Conservation (phyloP, 2,329 filamentous ascomycete genomes). For the Geosmithia flava region DNA sequence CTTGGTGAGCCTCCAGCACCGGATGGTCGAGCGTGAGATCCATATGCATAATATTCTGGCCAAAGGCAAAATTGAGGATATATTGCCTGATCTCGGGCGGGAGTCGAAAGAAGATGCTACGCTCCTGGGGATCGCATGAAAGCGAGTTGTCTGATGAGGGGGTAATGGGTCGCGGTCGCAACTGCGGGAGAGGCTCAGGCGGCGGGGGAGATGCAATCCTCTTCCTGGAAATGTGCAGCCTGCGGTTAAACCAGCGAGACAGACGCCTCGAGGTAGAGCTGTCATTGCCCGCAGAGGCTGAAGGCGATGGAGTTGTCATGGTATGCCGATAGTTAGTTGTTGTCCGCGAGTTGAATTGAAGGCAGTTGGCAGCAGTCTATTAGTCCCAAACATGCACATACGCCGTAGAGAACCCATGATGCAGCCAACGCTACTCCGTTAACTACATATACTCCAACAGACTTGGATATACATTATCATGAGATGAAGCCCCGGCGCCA, state of each 20-base stretch:
- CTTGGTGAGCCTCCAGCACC: background rate
- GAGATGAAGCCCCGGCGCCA: too few species aligned
- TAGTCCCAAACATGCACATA: too few species aligned
- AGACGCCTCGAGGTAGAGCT: background rate
- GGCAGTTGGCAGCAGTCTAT: too few species aligned
- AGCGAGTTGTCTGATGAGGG: background rate
- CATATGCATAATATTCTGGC: background rate
- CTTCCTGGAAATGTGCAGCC: background rate
- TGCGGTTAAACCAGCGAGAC: background rate
- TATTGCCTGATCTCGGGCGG: constrained; percentile 1
- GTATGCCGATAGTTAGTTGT: too few species aligned
- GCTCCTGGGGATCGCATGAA: background rate
- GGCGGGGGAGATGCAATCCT: background rate
- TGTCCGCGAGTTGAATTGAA: too few species aligned
- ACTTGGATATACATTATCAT: too few species aligned
- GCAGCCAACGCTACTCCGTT: too few species aligned
- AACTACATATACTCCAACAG: too few species aligned
- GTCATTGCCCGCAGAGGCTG: too few species aligned
- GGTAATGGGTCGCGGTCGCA: background rate
- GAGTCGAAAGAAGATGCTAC: background rate
- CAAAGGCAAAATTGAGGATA: background rate
- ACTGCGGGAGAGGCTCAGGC: background rate
- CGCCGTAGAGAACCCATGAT: too few species aligned
- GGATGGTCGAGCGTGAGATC: background rate
- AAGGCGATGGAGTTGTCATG: background rate